phyloP scores from a whole-genome alignment of 306 rosid species.

The Hippophae rhamnoides region DNA sequence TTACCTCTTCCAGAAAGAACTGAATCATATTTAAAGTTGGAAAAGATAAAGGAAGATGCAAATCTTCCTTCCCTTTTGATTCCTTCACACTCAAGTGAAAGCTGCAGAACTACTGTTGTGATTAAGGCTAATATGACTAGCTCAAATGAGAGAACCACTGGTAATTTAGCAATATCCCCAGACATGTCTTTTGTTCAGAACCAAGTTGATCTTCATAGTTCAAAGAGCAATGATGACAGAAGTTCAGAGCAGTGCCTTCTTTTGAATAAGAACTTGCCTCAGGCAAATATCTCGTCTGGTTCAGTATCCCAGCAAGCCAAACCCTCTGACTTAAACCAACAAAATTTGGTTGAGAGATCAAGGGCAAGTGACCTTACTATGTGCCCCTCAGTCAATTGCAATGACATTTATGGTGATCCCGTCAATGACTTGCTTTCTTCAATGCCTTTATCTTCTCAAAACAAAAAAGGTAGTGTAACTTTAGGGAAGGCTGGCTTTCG shows the following conservation, averaged over 20 bases:
- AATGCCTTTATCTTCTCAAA: slow-evolving; percentile 33
- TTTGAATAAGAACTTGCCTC: slow-evolving; percentile 22
- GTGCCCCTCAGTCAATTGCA: slow-evolving; percentile 26
- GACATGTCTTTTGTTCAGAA: slow-evolving; percentile 19
- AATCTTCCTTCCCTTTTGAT: slow-evolving; percentile 14
- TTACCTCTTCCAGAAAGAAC: slow-evolving; percentile 32
- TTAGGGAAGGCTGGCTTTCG: slow-evolving; percentile 31
- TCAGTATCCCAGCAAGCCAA: slow-evolving; percentile 27
- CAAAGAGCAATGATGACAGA: slow-evolving; percentile 19
- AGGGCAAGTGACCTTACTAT: slow-evolving; percentile 19
- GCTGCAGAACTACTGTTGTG: slow-evolving; percentile 13
- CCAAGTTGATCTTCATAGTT: slow-evolving; percentile 20
- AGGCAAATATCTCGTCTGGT: slow-evolving; percentile 33
- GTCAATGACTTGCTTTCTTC: slow-evolving; percentile 24
- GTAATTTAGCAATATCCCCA: slow-evolving; percentile 24
- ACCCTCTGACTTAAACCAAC: slow-evolving; percentile 24
- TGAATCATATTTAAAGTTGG: slow-evolving; percentile 22
- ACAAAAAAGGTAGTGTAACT: slow-evolving; percentile 32
- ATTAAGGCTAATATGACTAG: slow-evolving; percentile 18
- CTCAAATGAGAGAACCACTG: slow-evolving; percentile 19
- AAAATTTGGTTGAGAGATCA: slow-evolving; percentile 27
- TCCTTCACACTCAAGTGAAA: slow-evolving; percentile 26
- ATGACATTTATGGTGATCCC: slow-evolving; percentile 21
- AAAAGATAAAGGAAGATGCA: slow-evolving; percentile 22
- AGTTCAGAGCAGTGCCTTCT: slow-evolving; percentile 20